Conservation (phyloP, 2,329 filamentous ascomycete genomes). For the Pseudocercospora crystallina region DNA sequence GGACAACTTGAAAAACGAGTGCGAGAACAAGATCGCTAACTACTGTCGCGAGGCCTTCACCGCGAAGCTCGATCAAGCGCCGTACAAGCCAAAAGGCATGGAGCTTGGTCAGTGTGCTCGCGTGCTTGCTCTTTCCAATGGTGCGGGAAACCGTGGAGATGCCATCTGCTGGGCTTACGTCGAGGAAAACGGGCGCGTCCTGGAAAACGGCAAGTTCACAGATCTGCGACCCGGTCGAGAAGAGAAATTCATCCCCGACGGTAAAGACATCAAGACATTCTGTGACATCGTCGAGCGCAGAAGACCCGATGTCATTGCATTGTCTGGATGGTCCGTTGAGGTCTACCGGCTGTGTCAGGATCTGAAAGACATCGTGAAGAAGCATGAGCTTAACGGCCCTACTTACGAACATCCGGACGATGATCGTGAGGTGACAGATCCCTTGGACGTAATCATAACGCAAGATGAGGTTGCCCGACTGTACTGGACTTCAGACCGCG, state of each 20-base stretch:
- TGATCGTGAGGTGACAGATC: slow-evolving; percentile 72
- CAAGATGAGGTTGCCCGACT: slow-evolving; percentile 97
- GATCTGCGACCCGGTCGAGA: slow-evolving; percentile 69
- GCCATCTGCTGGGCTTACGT: slow-evolving; percentile 89
- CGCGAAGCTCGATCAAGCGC: slow-evolving; percentile 88
- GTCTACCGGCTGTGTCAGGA: slow-evolving; percentile 81
- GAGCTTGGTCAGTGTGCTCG: slow-evolving; percentile 83
- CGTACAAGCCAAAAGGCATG: slow-evolving; percentile 93
- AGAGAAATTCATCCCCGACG: slow-evolving; percentile 67
- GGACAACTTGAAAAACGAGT: slow-evolving; percentile 88
- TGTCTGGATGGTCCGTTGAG: slow-evolving; percentile 86
- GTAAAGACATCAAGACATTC: slow-evolving; percentile 66
- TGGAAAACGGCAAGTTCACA: slow-evolving; percentile 83
- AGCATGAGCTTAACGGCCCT: slow-evolving; percentile 73
- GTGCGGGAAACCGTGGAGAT: slow-evolving; percentile 75
- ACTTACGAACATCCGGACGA: slow-evolving; percentile 83
- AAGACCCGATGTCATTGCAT: slow-evolving; percentile 83
- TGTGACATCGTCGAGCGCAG: slow-evolving; percentile 76
- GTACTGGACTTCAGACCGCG: slow-evolving; percentile 86
- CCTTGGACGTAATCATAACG: slow-evolving; percentile 83
- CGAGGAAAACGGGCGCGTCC: slow-evolving; percentile 84
- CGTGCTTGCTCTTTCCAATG: slow-evolving; percentile 83
- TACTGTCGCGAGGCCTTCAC: slow-evolving; percentile 86
- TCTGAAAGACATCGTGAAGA: slow-evolving; percentile 73
- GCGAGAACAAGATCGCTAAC: slow-evolving; percentile 87